phyloP scores from a whole-genome alignment of 2,329 filamentous ascomycete genomes.

The Onygena corvina region DNA sequence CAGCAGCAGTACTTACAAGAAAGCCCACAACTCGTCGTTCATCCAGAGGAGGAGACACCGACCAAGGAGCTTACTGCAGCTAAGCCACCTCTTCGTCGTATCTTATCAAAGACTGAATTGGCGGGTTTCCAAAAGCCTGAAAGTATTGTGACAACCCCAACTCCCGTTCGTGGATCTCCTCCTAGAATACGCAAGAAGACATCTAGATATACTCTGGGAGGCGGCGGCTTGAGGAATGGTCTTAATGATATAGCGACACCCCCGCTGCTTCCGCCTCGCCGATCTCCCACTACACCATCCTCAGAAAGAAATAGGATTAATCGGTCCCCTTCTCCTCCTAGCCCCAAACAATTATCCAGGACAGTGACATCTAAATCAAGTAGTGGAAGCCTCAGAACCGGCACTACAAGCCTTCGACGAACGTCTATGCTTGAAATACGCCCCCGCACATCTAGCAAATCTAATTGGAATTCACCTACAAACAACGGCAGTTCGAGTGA shows the following conservation, averaged over 20 bases:
- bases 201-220: conserved; percentile 41
- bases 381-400: conserved; percentile 23
- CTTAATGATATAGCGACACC: conserved; percentile 20
- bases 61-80: conserved; percentile 41
- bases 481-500: conserved; percentile 26
- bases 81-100: conserved; percentile 65
- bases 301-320: conserved; percentile 18
- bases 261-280: conserved; percentile 21
- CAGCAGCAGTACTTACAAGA: conserved; percentile 23
- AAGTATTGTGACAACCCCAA: conserved; percentile 33
- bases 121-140: conserved; percentile 57
- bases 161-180: conserved; percentile 37
- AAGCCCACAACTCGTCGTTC: conserved; percentile 8
- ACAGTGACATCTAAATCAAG: conserved; percentile 18
- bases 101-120: conserved; percentile 77
- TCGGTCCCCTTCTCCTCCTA: conserved; percentile 32
- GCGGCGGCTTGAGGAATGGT: conserved; percentile 24
- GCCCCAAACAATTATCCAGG: conserved; percentile 19
- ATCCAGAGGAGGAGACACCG: conserved; percentile 30
- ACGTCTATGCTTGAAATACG: conserved; percentile 40
- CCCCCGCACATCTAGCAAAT: conserved; percentile 35
- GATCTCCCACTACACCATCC: conserved; percentile 22
- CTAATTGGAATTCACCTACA: conserved; percentile 21
- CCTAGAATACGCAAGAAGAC: conserved; percentile 44
- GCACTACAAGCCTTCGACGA: conserved; percentile 29